These are phyloP conservation scores for Rhodotorula sp. DNA, from an alignment of 1,284 basidiomycete genomes.

Conservation along the genomic window DNA sequence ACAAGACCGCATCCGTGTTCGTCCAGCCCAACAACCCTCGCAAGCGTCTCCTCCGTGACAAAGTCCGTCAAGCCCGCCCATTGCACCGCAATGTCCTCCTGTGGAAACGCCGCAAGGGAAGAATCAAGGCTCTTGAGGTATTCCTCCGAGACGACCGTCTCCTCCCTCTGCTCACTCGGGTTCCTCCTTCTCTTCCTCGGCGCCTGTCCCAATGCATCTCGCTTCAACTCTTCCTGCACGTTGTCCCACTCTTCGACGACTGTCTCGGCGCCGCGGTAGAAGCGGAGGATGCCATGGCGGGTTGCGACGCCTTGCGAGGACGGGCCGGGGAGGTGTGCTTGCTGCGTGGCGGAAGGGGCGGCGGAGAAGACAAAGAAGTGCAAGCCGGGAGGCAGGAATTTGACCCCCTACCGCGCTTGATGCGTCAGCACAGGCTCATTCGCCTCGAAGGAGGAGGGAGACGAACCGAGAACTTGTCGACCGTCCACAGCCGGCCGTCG, in stretches of 20 bases:
- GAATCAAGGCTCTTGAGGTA: slow-evolving; percentile 50
- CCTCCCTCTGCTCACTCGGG: not conserved
- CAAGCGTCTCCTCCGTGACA: slow-evolving; percentile 45
- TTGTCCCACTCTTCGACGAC: slow-evolving; percentile 36
- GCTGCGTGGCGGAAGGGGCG: slow-evolving; percentile 8
- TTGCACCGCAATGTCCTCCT: slow-evolving; percentile 40
- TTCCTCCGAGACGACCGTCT: slow-evolving; percentile 41
- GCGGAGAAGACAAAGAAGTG: slow-evolving; percentile 44
- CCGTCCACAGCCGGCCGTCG: slow-evolving; percentile 40
- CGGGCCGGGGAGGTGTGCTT: not conserved
- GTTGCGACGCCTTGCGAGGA: slow-evolving; percentile 23
- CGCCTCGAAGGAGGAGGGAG: too few relatives aligned
- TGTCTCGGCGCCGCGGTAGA: slow-evolving; percentile 19
- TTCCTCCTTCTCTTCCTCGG: slow-evolving; percentile 7
- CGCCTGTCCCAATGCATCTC: not conserved
- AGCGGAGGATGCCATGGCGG: slow-evolving; percentile 34
- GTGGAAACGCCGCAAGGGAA: slow-evolving; percentile 52
- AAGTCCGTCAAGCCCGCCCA: slow-evolving; percentile 48
- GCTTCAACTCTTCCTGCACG: slow-evolving; percentile 20
- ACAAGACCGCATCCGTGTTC: slow-evolving; percentile 48
- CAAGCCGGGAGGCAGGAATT: slow-evolving; percentile 42
- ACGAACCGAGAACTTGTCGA: slow-evolving; percentile 38
- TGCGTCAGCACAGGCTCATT: not conserved
- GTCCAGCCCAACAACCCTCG: slow-evolving; percentile 45
- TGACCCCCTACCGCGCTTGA: slow-evolving; percentile 34